phyloP scores from a whole-genome alignment of 768 basidiomycete genomes.

The Agrocybe chaxingu region DNA sequence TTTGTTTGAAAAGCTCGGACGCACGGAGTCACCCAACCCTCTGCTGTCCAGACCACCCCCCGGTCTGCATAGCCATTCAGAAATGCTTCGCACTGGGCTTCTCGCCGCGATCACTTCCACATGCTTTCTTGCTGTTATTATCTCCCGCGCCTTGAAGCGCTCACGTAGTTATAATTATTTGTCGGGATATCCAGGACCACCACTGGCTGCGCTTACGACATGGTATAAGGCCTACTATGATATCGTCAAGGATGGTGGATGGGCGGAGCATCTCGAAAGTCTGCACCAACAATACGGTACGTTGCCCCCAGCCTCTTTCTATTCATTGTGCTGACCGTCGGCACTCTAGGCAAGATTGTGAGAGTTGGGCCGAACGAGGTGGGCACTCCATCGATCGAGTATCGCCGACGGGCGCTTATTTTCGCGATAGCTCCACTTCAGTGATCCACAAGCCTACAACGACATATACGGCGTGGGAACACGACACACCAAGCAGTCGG shows the following conservation, averaged over 20 bases:
- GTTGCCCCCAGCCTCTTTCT: not conserved
- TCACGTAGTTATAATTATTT: conserved; percentile 21
- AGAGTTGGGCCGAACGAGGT: conserved; percentile 39
- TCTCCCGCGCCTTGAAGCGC: not conserved
- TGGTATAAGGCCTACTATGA: conserved; percentile 34
- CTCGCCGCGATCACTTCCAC: conserved; percentile 2
- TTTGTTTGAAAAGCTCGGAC: too few species aligned
- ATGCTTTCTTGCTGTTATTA: conserved; percentile 1
- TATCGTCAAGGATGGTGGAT: conserved; percentile 33
- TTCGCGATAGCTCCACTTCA: conserved; percentile 37
- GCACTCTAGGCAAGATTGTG: conserved; percentile 29
- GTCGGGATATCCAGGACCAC: conserved; percentile 29
- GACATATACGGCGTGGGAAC: conserved; percentile 39
- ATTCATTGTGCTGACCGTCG: not conserved
- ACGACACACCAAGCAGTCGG: conserved; percentile 31
- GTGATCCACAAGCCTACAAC: conserved; percentile 32
- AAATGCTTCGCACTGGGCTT: conserved; percentile 3
- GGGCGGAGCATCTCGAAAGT: conserved; percentile 30
- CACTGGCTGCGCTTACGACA: conserved; percentile 27
- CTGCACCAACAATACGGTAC: conserved; percentile 37
- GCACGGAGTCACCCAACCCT: too few species aligned
- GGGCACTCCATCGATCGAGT: conserved; percentile 3
- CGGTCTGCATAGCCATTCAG: not conserved
- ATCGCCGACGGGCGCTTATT: conserved; percentile 1
- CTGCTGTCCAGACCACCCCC: too few species aligned